phyloP scores from a whole-genome alignment of 2,329 filamentous ascomycete genomes.

The Pseudofabraea citricarpa region DNA sequence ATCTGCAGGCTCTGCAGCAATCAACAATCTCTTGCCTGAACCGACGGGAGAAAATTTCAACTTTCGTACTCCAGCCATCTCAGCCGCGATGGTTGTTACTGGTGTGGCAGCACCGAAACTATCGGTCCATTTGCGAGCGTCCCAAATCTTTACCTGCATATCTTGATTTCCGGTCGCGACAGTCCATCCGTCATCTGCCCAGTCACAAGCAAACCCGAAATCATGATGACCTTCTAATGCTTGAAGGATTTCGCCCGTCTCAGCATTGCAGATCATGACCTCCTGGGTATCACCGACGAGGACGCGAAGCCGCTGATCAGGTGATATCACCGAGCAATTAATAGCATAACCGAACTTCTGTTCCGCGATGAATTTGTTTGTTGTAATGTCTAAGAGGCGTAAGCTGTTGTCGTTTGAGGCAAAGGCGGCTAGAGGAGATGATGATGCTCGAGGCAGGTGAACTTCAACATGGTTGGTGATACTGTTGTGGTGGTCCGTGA shows the following conservation, averaged over 20 bases:
- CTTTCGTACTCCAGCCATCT: conserved; percentile 65
- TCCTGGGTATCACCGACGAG: conserved; percentile 67
- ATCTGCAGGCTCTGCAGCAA: conserved; percentile 74
- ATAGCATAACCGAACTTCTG: conserved; percentile 56
- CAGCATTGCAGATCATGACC: conserved; percentile 64
- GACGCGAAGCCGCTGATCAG: conserved; percentile 65
- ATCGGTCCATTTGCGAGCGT: conserved; percentile 63
- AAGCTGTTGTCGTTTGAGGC: conserved; percentile 58
- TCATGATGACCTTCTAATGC: conserved; percentile 61
- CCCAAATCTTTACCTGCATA: conserved; percentile 68
- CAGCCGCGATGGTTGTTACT: conserved; percentile 52
- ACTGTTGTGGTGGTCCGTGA: conserved; percentile 46
- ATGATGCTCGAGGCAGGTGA: conserved; percentile 46
- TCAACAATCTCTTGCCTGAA: conserved; percentile 59
- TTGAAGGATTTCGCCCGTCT: conserved; percentile 55
- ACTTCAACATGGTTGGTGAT: conserved; percentile 64
- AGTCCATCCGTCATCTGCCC: conserved; percentile 72
- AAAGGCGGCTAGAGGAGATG: conserved; percentile 51
- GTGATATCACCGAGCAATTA: conserved; percentile 70
- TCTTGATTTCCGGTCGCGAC: conserved; percentile 77
- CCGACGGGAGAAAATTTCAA: conserved; percentile 69
- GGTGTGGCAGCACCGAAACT: conserved; percentile 43
- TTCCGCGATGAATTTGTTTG: conserved; percentile 52
- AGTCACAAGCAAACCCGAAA: conserved; percentile 72
- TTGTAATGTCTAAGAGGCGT: conserved; percentile 52